phyloP scores from a whole-genome alignment of 345 rosid species.

The Litchi chinensis region DNA sequence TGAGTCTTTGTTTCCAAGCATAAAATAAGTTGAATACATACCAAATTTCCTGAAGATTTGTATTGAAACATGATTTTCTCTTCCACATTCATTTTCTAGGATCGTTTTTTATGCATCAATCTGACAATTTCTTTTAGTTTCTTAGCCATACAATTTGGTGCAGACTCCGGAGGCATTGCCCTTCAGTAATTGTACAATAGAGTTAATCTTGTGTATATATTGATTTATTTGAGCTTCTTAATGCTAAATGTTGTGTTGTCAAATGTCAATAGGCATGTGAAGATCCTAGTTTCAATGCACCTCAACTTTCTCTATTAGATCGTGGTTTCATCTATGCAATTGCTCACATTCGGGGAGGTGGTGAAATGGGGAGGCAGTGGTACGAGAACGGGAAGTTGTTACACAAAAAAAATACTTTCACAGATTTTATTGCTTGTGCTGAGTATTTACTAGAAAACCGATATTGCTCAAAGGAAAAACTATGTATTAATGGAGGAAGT shows the following conservation, averaged over 20 bases:
- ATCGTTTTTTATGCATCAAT: neutral
- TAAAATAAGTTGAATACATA: neutral
- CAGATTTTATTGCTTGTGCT: conserved; percentile 84
- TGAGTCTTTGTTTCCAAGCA: neutral
- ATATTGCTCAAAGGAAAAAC: conserved; percentile 75
- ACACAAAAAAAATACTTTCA: conserved; percentile 85
- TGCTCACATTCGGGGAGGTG: conserved; percentile 97
- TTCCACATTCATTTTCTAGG: neutral
- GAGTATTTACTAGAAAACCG: conserved; percentile 68
- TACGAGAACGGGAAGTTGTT: conserved; percentile 89
- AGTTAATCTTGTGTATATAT: neutral
- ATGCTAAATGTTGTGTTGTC: conserved; percentile 17
- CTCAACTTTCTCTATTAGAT: conserved; percentile 83
- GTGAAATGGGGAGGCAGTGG: conserved; percentile 99
- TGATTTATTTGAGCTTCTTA: neutral
- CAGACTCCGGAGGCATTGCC: no score
- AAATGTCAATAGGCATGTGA: conserved; percentile 55
- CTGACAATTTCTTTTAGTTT: conserved; percentile 8
- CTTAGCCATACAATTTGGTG: neutral
- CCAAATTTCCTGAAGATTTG: neutral
- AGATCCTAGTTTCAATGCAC: conserved; percentile 73
- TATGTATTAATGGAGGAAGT: conserved; percentile 90
- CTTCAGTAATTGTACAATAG: neutral
- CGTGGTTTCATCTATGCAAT: conserved; percentile 86
- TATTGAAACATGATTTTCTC: neutral